Conservation (phyloP, 768 basidiomycete genomes). For the Macrolepiota fuliginosa region DNA sequence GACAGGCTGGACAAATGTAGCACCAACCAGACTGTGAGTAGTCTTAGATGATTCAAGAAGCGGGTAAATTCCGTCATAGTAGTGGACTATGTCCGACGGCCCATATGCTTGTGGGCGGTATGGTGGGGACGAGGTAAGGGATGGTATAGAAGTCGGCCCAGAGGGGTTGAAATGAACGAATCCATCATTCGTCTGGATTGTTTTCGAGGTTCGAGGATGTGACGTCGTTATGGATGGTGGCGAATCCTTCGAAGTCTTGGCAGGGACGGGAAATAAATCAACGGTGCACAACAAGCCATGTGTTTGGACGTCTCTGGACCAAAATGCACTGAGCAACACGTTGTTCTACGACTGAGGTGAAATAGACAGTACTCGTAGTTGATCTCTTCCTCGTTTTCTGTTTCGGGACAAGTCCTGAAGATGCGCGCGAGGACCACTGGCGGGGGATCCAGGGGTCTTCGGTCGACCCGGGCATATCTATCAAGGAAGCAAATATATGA, state of each 20-base stretch:
- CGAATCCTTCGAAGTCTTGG: slow-evolving; percentile 13
- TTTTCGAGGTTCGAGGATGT: not conserved
- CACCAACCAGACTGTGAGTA: slow-evolving; percentile 55
- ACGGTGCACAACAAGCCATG: slow-evolving; percentile 74
- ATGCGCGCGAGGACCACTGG: slow-evolving; percentile 56
- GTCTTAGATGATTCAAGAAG: slow-evolving; percentile 49
- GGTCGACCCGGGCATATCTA: slow-evolving; percentile 62
- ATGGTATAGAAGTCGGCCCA: slow-evolving; percentile 9
- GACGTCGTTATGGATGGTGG: slow-evolving; percentile 9
- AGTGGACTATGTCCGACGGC: slow-evolving; percentile 39
- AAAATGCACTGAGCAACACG: slow-evolving; percentile 16
- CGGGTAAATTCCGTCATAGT: slow-evolving; percentile 32
- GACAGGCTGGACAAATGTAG: slow-evolving; percentile 57
- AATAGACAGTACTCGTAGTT: slow-evolving; percentile 47
- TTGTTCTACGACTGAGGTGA: not conserved
- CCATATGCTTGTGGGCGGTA: slow-evolving; percentile 12
- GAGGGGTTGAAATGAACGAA: slow-evolving; percentile 12
- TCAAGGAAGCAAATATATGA: not conserved
- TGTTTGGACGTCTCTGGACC: slow-evolving; percentile 53
- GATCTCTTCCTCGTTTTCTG: slow-evolving; percentile 36
- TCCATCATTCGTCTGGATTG: slow-evolving; percentile 6
- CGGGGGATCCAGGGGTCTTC: slow-evolving; percentile 65
- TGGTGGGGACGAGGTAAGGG: slow-evolving; percentile 8
- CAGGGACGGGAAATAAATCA: slow-evolving; percentile 67
- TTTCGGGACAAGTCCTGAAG: slow-evolving; percentile 37